Percentiles rank a stretch among this genome's conserved stretches.
Conservation (phyloP, 1,139 yeast genomes). For the Yarrowia galli region DNA sequence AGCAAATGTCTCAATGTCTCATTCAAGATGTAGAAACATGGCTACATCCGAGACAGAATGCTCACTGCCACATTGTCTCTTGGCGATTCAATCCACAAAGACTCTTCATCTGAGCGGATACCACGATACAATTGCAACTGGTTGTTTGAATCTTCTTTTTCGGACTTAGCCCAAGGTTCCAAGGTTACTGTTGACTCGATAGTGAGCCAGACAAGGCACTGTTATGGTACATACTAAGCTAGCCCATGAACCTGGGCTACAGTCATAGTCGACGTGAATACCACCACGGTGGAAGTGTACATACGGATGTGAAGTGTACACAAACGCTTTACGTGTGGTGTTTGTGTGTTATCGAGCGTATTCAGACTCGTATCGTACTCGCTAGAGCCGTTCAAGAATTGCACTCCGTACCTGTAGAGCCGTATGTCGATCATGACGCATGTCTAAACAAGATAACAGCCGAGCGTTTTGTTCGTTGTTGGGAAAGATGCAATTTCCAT, state of each 20-base stretch:
- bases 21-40: background rate
- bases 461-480: background rate
- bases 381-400: background rate
- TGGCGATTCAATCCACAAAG: slow-evolving; percentile 1
- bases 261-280: background rate
- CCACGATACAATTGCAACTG: background rate
- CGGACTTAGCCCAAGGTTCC: slow-evolving; percentile 12
- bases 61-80: background rate
- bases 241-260: slow-evolving; percentile 1
- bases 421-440: background rate
- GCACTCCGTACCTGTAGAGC: background rate
- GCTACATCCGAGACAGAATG: background rate
- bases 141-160: background rate
- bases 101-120: background rate
- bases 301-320: too few species aligned
- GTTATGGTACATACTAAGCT: background rate
- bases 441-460: background rate
- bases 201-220: background rate
- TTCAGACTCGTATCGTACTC: too few species aligned
- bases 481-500: background rate
- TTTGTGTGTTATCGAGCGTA: too few species aligned
- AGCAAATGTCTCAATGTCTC: slow-evolving; percentile 14
- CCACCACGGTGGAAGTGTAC: background rate
- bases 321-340: too few species aligned
- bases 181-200: background rate